Conservation (phyloP, 257 asterid species). For the Leonotis leonurus region DNA sequence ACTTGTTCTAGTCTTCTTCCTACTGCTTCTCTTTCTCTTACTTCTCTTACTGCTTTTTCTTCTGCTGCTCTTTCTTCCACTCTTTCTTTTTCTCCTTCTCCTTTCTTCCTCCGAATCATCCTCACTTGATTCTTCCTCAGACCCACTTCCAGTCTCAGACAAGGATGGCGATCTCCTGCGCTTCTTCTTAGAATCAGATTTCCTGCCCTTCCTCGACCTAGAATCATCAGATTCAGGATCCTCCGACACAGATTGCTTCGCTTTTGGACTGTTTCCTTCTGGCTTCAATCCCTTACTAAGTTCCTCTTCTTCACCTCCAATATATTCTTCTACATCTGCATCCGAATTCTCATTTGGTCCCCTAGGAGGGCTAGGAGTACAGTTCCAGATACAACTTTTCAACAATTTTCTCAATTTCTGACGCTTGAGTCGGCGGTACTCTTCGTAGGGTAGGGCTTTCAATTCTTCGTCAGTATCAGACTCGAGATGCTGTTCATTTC, state of each 20-base stretch:
- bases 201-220: slow-evolving; percentile 38
- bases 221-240: slow-evolving; percentile 53
- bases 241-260: slow-evolving; percentile 34
- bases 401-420: slow-evolving; percentile 65
- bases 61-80: slow-evolving; percentile 28
- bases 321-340: slow-evolving; percentile 38
- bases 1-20: slow-evolving; percentile 34
- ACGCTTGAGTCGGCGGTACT: slow-evolving; percentile 75
- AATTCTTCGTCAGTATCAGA: slow-evolving; percentile 81
- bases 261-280: slow-evolving; percentile 14
- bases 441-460: slow-evolving; percentile 63
- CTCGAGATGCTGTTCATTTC: slow-evolving; percentile 34
- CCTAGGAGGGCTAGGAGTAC: slow-evolving; percentile 97
- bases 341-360: slow-evolving; percentile 43
- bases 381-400: slow-evolving; percentile 51
- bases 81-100: slow-evolving; percentile 30
- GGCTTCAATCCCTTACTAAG: slow-evolving; percentile 24
- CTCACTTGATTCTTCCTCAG: slow-evolving; percentile 29
- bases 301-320: slow-evolving; percentile 29
- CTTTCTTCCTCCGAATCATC: slow-evolving; percentile 35
- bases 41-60: slow-evolving; percentile 30
- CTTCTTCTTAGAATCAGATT: slow-evolving; percentile 36
- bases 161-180: slow-evolving; percentile 36
- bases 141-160: slow-evolving; percentile 33
- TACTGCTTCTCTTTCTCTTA: slow-evolving; percentile 37